Conservation (phyloP, 2,329 filamentous ascomycete genomes). For the Neopestalotiopsis sp. region DNA sequence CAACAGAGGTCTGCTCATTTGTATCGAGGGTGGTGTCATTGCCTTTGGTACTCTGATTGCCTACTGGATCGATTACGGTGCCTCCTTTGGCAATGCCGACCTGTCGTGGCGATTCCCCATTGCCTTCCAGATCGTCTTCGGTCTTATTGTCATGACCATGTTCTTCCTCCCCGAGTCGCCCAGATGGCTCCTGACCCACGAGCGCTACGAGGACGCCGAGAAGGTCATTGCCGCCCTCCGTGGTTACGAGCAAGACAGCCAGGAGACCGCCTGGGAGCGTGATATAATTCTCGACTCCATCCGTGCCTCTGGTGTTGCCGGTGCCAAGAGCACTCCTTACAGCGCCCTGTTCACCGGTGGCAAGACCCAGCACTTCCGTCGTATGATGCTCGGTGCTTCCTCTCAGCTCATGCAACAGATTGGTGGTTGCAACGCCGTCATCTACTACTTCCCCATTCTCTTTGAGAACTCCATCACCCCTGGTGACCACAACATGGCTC, state of each 20-base stretch:
- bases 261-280: constrained; percentile 63
- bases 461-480: constrained; percentile 52
- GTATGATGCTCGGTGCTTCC: constrained; percentile 65
- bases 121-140: constrained; percentile 53
- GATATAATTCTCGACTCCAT: constrained; percentile 69
- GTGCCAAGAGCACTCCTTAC: constrained; percentile 51
- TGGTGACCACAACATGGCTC: constrained; percentile 49
- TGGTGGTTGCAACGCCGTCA: constrained; percentile 61
- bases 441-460: constrained; percentile 67
- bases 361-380: constrained; percentile 69
- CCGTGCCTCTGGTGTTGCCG: constrained; percentile 54
- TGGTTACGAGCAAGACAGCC: constrained; percentile 54
- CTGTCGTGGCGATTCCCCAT: constrained; percentile 63
- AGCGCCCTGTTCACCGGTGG: constrained; percentile 65
- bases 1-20: constrained; percentile 49
- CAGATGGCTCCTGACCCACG: constrained; percentile 27
- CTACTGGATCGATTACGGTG: constrained; percentile 60
- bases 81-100: constrained; percentile 47
- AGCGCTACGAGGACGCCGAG: constrained; percentile 48
- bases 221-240: constrained; percentile 39
- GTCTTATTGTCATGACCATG: constrained; percentile 49
- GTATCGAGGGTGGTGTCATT: constrained; percentile 51
- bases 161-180: constrained; percentile 41
- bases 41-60: constrained; percentile 49
- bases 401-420: constrained; percentile 69